A percentile compares a stretch with the other conserved stretches of the same genome.
Evolutionary conservation across 2,329 filamentous ascomycete species (phyloP).

Genomic region (Verticillium longisporum): DNA sequence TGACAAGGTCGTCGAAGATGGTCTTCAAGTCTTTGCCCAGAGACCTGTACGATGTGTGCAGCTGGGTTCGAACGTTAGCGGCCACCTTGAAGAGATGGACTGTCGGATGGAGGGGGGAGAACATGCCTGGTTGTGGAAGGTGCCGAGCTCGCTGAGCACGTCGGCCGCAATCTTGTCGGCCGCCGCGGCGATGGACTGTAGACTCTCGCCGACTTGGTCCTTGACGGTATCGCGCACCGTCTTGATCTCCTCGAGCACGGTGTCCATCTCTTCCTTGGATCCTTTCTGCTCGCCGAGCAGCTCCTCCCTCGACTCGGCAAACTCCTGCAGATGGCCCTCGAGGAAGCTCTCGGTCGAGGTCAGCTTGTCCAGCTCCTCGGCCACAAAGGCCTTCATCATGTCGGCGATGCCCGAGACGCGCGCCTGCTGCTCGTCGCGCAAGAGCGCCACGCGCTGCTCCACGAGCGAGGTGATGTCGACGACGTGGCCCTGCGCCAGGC

Average conservation of each 20-base stretch:
- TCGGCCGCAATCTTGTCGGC: slow-evolving; percentile 86
- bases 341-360: slow-evolving; percentile 64
- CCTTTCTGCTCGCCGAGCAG: slow-evolving; percentile 60
- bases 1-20: slow-evolving; percentile 75
- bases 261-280: slow-evolving; percentile 80
- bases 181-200: slow-evolving; percentile 75
- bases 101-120: not conserved
- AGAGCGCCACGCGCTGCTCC: slow-evolving; percentile 65
- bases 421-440: slow-evolving; percentile 65
- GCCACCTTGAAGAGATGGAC: not conserved
- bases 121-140: slow-evolving; percentile 67
- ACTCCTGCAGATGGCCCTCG: slow-evolving; percentile 59
- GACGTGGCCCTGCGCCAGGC: slow-evolving; percentile 67
- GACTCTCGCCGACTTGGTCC: slow-evolving; percentile 72
- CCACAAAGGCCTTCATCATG: slow-evolving; percentile 72
- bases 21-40: slow-evolving; percentile 81
- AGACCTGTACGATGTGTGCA: slow-evolving; percentile 77
- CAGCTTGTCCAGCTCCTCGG: slow-evolving; percentile 66
- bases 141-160: slow-evolving; percentile 75
- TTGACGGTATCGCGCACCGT: slow-evolving; percentile 85
- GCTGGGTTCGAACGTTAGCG: slow-evolving; percentile 29
- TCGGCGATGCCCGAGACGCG: slow-evolving; percentile 61
- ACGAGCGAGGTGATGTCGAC: slow-evolving; percentile 69
- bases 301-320: slow-evolving; percentile 61
- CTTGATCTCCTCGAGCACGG: slow-evolving; percentile 87